phyloP scores from a whole-genome alignment of 2,329 filamentous ascomycete genomes.

The Exophiala bonariae region DNA sequence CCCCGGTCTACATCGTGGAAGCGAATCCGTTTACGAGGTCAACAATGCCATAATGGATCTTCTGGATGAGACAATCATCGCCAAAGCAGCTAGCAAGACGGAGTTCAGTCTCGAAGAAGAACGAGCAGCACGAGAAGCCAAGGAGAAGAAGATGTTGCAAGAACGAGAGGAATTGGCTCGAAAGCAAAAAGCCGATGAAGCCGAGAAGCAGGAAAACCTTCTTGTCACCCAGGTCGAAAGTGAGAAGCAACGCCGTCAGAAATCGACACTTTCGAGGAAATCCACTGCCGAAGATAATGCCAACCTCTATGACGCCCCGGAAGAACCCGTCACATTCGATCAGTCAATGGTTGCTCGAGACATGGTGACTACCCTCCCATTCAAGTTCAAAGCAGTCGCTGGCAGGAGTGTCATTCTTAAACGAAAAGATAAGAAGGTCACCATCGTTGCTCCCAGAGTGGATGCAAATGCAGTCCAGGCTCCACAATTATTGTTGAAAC shows the following conservation, averaged over 20 bases:
- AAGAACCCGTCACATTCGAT: constrained; percentile 41
- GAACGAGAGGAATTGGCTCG: constrained; percentile 17
- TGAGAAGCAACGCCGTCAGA: constrained; percentile 19
- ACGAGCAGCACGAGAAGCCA: constrained; percentile 20
- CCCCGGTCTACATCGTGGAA: constrained; percentile 16
- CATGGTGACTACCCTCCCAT: constrained; percentile 56
- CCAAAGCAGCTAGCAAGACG: constrained; percentile 17
- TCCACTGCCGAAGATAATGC: constrained; percentile 15
- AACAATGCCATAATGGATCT: constrained; percentile 25
- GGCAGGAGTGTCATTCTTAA: constrained; percentile 66
- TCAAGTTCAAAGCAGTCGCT: constrained; percentile 70
- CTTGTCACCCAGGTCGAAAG: constrained; percentile 23
- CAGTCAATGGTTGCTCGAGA: constrained; percentile 58
- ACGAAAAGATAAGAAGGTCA: constrained; percentile 65
- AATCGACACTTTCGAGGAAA: constrained; percentile 15
- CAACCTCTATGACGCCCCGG: constrained; percentile 17
- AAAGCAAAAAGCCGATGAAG: constrained; percentile 22
- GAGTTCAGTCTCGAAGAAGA: constrained; percentile 27
- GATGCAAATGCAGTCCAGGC: constrained; percentile 57
- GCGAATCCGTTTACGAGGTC: constrained; percentile 23
- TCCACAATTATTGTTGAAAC: constrained; percentile 70
- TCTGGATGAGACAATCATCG: constrained; percentile 16
- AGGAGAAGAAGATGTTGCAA: constrained; percentile 15
- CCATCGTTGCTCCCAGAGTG: constrained; percentile 69
- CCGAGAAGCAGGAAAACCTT: constrained; percentile 19